Percentiles rank a stretch among this genome's conserved stretches.
phyloP scores from a whole-genome alignment of 1,139 yeast species.

The Oligophagozyma castellii region DNA sequence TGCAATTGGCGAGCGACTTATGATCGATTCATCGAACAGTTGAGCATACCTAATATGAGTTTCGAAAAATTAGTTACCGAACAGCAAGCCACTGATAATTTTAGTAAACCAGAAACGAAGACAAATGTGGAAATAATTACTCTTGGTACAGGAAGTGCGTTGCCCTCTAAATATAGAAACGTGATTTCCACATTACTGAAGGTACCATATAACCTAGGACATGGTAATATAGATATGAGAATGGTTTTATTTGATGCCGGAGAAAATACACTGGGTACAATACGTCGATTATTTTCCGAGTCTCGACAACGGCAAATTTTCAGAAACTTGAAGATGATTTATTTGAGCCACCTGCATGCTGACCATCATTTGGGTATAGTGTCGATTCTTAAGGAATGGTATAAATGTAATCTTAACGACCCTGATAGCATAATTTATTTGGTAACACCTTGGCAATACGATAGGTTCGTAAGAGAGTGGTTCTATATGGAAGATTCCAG shows the following conservation, averaged over 20 bases:
- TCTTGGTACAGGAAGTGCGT: constrained; percentile 88
- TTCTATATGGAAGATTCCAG: constrained; percentile 35
- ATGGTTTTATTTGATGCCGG: constrained; percentile 75
- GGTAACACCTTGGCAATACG: constrained; percentile 65
- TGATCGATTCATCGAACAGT: constrained; percentile 30
- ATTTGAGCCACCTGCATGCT: constrained; percentile 86
- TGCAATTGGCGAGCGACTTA: constrained; percentile 32
- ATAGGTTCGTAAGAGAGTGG: constrained; percentile 62
- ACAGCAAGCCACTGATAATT: constrained; percentile 14
- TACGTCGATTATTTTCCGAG: constrained; percentile 49
- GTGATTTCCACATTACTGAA: constrained; percentile 70
- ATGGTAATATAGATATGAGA: constrained; percentile 27
- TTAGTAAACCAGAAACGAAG: constrained; percentile 12
- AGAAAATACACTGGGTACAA: constrained; percentile 73
- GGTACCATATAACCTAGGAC: constrained; percentile 34
- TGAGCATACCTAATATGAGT: constrained; percentile 11
- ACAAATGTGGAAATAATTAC: constrained; percentile 61
- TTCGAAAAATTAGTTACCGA: constrained; percentile 8
- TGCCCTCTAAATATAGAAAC: constrained; percentile 76
- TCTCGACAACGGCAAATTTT: constrained; percentile 28
- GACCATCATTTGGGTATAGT: constrained; percentile 89
- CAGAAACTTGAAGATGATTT: constrained; percentile 48
- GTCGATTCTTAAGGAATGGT: constrained; percentile 61
- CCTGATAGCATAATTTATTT: constrained; percentile 33
- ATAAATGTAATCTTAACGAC: constrained; percentile 24